phyloP scores from a whole-genome alignment of 129 eudicot species.

The Helianthus annuus region DNA sequence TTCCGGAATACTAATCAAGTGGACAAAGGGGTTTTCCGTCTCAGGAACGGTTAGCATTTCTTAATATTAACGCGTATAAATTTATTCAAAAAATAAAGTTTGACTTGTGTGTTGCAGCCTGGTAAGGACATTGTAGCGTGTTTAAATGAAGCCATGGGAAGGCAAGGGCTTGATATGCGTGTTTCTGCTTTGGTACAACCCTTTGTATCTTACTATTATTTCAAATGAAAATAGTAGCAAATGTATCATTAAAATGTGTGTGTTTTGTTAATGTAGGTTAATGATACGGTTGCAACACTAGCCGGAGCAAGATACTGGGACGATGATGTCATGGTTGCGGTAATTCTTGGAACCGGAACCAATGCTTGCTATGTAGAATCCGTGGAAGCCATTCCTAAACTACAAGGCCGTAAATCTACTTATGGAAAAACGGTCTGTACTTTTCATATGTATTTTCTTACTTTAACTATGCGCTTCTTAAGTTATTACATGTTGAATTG shows the following conservation, averaged over 20 bases:
- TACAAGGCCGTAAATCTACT: constrained; percentile 34
- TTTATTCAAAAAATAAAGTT: background rate
- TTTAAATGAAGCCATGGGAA: constrained; percentile 75
- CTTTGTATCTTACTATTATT: background rate
- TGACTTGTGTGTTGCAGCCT: constrained; percentile 43
- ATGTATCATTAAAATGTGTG: constrained; percentile 3
- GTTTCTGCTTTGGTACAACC: constrained; percentile 76
- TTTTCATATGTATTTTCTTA: background rate
- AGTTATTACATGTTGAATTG: background rate
- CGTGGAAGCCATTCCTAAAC: constrained; percentile 66
- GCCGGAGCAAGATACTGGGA: constrained; percentile 90
- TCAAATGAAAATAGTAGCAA: background rate
- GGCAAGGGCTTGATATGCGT: constrained; percentile 72
- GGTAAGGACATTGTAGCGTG: constrained; percentile 79
- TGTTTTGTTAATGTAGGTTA: constrained; percentile 55
- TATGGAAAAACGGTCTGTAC: constrained; percentile 59
- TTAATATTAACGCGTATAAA: background rate
- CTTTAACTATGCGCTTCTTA: background rate
- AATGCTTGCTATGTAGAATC: constrained; percentile 86
- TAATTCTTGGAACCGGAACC: constrained; percentile 88
- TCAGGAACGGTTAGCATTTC: constrained; percentile 63
- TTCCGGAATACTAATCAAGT: constrained; percentile 73
- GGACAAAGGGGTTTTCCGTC: constrained; percentile 92
- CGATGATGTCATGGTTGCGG: constrained; percentile 86
- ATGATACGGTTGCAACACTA: constrained; percentile 85